A percentile compares a stretch with the other conserved stretches of the same genome.
These are phyloP conservation scores for Nothopassalora personata DNA, from an alignment of 2,329 filamentous ascomycete species.

Conservation along the genomic window DNA sequence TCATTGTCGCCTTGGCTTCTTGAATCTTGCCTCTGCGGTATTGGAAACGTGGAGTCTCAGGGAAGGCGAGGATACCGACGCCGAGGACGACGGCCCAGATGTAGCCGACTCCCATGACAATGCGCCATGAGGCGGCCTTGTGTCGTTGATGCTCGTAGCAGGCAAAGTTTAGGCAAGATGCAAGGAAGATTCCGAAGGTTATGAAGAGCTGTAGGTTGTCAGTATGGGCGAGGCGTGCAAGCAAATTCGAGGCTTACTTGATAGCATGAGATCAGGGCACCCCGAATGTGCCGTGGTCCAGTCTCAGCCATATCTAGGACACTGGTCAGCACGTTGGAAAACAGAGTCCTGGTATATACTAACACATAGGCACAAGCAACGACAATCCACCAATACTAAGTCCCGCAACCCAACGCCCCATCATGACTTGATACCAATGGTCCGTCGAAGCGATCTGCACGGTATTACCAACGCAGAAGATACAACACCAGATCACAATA, in stretches of 20 bases:
- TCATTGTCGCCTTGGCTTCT: slow-evolving; percentile 47
- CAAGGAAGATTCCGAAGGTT: slow-evolving; percentile 58
- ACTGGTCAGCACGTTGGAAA: not conserved
- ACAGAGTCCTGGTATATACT: slow-evolving; percentile 27
- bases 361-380: slow-evolving; percentile 58
- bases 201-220: slow-evolving; percentile 53
- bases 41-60: slow-evolving; percentile 54
- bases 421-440: slow-evolving; percentile 59
- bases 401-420: slow-evolving; percentile 60
- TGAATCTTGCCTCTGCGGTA: slow-evolving; percentile 52
- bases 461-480: slow-evolving; percentile 59
- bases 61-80: slow-evolving; percentile 50
- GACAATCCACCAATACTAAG: slow-evolving; percentile 60
- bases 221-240: not conserved
- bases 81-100: slow-evolving; percentile 53
- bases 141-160: slow-evolving; percentile 43
- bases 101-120: slow-evolving; percentile 57
- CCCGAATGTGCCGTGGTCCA: slow-evolving; percentile 59
- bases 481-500: slow-evolving; percentile 56
- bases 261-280: slow-evolving; percentile 58
- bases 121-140: slow-evolving; percentile 55
- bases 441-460: slow-evolving; percentile 57
- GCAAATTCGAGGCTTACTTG: slow-evolving; percentile 27
- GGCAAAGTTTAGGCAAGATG: slow-evolving; percentile 52
- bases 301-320: slow-evolving; percentile 52